phyloP scores from a whole-genome alignment of 2,329 filamentous ascomycete species.

The Pyrenophora tritici-repentis region DNA sequence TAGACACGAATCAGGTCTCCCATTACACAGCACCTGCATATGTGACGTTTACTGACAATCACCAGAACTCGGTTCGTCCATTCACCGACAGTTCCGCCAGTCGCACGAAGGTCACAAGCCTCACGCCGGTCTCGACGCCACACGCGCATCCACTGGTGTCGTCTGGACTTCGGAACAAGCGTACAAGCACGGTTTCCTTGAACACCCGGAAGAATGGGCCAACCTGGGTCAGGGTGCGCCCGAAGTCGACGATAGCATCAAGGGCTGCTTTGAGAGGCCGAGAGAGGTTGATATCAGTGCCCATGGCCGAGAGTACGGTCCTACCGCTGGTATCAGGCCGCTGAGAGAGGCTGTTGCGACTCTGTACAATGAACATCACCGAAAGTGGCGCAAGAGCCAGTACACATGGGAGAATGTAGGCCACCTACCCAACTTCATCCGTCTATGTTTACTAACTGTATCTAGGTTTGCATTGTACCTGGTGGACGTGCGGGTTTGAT shows the following conservation, averaged over 20 bases:
- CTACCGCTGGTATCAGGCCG: constrained; percentile 91
- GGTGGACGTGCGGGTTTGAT: constrained; percentile 92
- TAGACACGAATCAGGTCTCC: constrained; percentile 14
- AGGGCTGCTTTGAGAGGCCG: constrained; percentile 84
- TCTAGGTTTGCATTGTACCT: constrained; percentile 69
- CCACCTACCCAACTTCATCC: constrained; percentile 4
- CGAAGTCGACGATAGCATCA: constrained; percentile 91
- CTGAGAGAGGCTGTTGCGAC: constrained; percentile 86
- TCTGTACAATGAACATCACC: constrained; percentile 91
- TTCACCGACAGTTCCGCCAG: constrained; percentile 86
- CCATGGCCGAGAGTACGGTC: constrained; percentile 83
- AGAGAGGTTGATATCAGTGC: constrained; percentile 76
- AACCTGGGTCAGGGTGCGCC: constrained; percentile 94
- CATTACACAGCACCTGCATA: neutral
- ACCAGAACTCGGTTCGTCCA: constrained; percentile 77
- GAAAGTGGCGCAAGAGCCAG: constrained; percentile 82
- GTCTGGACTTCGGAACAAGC: constrained; percentile 92
- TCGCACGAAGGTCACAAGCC: constrained; percentile 90
- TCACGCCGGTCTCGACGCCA: constrained; percentile 88
- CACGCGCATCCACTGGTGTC: constrained; percentile 86
- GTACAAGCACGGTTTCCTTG: constrained; percentile 83
- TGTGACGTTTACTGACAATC: neutral
- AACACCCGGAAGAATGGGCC: constrained; percentile 82
- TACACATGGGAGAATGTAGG: constrained; percentile 88
- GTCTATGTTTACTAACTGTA: constrained; percentile 60